Evolutionary conservation across 1,284 basidiomycete genomes (phyloP).

Genomic region (Ganoderma lucidum): DNA sequence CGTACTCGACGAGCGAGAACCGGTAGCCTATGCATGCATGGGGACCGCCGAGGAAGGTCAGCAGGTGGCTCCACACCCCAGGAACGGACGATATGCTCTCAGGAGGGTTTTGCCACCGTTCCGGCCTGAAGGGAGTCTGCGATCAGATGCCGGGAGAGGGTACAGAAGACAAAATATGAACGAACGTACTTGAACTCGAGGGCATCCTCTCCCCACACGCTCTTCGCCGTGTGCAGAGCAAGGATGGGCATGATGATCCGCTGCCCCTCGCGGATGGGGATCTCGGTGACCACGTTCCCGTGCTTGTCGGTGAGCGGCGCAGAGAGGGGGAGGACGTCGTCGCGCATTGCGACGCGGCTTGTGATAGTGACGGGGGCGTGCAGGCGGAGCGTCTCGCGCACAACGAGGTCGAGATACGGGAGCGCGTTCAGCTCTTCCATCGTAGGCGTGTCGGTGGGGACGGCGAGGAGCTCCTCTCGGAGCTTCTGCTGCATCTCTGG

Average conservation of each 20-base stretch:
- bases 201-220: constrained; percentile 65
- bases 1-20: constrained; percentile 73
- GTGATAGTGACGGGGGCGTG: constrained; percentile 67
- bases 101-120: constrained; percentile 62
- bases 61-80: constrained; percentile 63
- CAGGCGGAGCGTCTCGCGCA: constrained; percentile 75
- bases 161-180: background rate
- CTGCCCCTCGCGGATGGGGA: constrained; percentile 51
- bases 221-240: constrained; percentile 52
- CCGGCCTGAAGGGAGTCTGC: constrained; percentile 49
- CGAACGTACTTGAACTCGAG: constrained; percentile 53
- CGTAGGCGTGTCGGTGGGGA: constrained; percentile 45
- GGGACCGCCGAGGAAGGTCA: constrained; percentile 69
- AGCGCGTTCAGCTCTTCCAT: constrained; percentile 68
- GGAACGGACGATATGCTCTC: constrained; percentile 55
- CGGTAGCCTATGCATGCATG: constrained; percentile 74
- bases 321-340: constrained; percentile 52
- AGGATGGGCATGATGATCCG: constrained; percentile 56
- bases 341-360: constrained; percentile 57
- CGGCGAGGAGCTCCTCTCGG: constrained; percentile 66
- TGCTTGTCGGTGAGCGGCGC: constrained; percentile 41
- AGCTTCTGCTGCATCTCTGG: constrained; percentile 70
- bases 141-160: background rate
- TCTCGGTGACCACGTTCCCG: constrained; percentile 38
- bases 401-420: constrained; percentile 69